phyloP scores from a whole-genome alignment of 495 filamentous ascomycete genomes.

The Aspergillus indologenus region DNA sequence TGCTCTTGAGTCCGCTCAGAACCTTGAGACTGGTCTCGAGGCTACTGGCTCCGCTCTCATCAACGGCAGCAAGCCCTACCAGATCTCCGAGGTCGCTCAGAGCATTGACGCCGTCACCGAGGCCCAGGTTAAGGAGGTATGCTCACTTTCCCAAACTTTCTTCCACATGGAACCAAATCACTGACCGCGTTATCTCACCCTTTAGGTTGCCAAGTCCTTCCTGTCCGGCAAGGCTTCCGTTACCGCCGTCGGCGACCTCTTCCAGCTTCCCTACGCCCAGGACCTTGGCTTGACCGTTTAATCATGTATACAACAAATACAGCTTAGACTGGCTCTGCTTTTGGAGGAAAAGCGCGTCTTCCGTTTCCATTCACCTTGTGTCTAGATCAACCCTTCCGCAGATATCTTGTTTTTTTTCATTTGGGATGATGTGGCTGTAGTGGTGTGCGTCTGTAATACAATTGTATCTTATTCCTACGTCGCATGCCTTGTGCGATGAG shows the following conservation, averaged over 20 bases:
- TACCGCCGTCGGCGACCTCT: constrained; percentile 81
- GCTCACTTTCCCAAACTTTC: constrained; percentile 28
- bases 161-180: neutral
- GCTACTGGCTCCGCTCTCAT: constrained; percentile 74
- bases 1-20: constrained; percentile 80
- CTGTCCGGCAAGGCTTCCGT: constrained; percentile 86
- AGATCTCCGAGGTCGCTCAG: constrained; percentile 79
- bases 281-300: constrained; percentile 94
- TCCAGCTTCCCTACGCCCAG: constrained; percentile 85
- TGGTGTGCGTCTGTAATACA: constrained; percentile 47
- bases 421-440: constrained; percentile 36
- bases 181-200: neutral
- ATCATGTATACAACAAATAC: constrained; percentile 44
- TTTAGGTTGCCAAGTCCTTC: constrained; percentile 76
- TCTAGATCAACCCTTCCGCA: constrained; percentile 37
- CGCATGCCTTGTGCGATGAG: neutral
- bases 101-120: constrained; percentile 75
- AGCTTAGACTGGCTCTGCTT: constrained; percentile 38
- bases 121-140: constrained; percentile 82
- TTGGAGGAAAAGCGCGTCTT: constrained; percentile 29
- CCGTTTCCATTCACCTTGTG: constrained; percentile 29
- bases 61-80: constrained; percentile 76
- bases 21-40: constrained; percentile 62
- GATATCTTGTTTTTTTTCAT: constrained; percentile 35
- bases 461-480: constrained; percentile 37